phyloP scores from a whole-genome alignment of 139 green algal genomes.

The Desmodesmus armatus region DNA sequence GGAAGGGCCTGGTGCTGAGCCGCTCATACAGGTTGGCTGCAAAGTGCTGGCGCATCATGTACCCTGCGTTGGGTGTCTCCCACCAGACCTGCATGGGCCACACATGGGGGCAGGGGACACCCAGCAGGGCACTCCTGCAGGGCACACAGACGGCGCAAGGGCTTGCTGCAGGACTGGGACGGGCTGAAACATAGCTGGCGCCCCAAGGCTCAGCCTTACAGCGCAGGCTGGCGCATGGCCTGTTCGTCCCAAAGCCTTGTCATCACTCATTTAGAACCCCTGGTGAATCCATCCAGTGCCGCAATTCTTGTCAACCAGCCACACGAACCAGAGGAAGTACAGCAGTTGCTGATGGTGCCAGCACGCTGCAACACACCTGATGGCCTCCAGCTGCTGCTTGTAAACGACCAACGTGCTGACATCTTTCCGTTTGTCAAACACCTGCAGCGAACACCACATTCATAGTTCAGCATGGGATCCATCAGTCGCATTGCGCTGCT shows the following conservation, averaged over 20 bases:
- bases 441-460: background rate
- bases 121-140: conserved; percentile 57
- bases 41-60: conserved; percentile 91
- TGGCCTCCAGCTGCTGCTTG: conserved; percentile 74
- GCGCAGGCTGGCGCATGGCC: too few relatives aligned
- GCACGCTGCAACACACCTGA: conserved; percentile 61
- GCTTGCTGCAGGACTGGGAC: background rate
- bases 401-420: conserved; percentile 66
- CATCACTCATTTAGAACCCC: too few relatives aligned
- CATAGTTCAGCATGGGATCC: too few relatives aligned
- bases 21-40: conserved; percentile 90
- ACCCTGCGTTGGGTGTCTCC: conserved; percentile 78
- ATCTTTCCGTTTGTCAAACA: conserved; percentile 49
- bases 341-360: background rate
- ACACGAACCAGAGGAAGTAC: background rate
- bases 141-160: background rate
- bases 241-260: too few relatives aligned
- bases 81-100: conserved; percentile 80
- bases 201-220: too few relatives aligned
- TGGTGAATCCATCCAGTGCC: too few relatives aligned
- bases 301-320: too few relatives aligned
- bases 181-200: too few relatives aligned
- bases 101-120: conserved; percentile 70
- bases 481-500: too few relatives aligned
- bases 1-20: conserved; percentile 92